phyloP scores from a whole-genome alignment of 768 basidiomycete genomes.

The Pisolithus orientalis region DNA sequence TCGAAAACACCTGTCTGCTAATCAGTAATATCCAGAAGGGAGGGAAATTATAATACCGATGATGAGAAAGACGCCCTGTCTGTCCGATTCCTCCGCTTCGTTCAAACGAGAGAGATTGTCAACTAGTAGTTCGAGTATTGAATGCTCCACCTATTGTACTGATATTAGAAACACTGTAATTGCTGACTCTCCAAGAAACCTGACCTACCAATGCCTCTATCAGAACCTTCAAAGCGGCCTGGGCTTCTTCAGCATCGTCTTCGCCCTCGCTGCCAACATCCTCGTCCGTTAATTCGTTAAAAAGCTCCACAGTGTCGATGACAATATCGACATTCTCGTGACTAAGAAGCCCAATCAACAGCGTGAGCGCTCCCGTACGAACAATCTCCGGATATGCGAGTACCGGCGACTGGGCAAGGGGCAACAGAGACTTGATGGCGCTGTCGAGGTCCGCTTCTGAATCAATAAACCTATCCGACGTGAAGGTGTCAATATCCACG shows the following conservation, averaged over 20 bases:
- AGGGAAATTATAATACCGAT: conserved; percentile 45
- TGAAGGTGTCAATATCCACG: conserved; percentile 4
- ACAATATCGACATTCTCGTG: conserved; percentile 98
- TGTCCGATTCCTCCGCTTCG: conserved; percentile 85
- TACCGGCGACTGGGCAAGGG: conserved; percentile 77
- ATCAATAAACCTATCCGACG: conserved; percentile 79
- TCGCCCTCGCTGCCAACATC: conserved; percentile 79
- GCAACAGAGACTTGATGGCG: conserved; percentile 81
- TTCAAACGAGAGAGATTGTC: conserved; percentile 86
- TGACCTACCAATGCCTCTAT: conserved; percentile 68
- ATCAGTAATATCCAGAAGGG: not conserved
- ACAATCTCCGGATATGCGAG: conserved; percentile 89
- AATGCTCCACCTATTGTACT: conserved; percentile 62
- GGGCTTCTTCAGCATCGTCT: conserved; percentile 56
- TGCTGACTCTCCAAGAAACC: not conserved
- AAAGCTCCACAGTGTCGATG: conserved; percentile 88
- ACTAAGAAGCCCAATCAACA: conserved; percentile 79
- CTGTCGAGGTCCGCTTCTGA: conserved; percentile 93
- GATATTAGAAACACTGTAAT: not conserved
- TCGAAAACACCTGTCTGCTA: conserved; percentile 72
- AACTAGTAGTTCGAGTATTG: conserved; percentile 82
- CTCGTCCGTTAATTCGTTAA: conserved; percentile 95
- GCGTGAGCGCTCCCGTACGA: conserved; percentile 59
- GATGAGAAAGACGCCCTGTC: conserved; percentile 89
- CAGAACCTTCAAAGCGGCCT: conserved; percentile 66